These are phyloP conservation scores for Lodderomyces pseudojiufengensis DNA, from an alignment of 1,139 yeast species.

Conservation along the genomic window DNA sequence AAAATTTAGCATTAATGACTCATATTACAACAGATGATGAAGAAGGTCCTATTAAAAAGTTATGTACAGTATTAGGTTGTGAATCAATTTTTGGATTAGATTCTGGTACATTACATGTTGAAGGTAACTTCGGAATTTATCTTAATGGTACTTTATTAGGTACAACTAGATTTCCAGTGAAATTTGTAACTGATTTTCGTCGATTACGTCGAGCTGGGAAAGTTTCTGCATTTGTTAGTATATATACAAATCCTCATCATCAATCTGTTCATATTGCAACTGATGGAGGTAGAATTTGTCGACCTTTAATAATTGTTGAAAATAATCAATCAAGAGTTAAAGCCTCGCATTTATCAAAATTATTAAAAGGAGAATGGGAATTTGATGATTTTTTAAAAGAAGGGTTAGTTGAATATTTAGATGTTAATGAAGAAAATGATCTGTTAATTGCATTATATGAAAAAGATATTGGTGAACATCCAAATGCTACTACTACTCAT, in stretches of 20 bases:
- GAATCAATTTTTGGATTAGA: slow-evolving; percentile 81
- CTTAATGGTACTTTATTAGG: slow-evolving; percentile 94
- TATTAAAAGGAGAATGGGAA: slow-evolving; percentile 67
- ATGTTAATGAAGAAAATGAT: slow-evolving; percentile 97
- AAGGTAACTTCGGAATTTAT: slow-evolving; percentile 78
- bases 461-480: slow-evolving; percentile 29
- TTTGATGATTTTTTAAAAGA: slow-evolving; percentile 84
- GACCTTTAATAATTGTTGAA: slow-evolving; percentile 85
- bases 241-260: slow-evolving; percentile 86
- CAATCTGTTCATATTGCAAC: slow-evolving; percentile 95
- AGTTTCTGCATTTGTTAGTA: slow-evolving; percentile 85
- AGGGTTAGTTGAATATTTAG: slow-evolving; percentile 92
- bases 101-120: slow-evolving; percentile 75
- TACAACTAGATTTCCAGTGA: slow-evolving; percentile 78
- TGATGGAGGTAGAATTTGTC: slow-evolving; percentile 97
- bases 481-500: slow-evolving; percentile 61
- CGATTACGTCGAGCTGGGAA: slow-evolving; percentile 78
- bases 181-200: slow-evolving; percentile 77
- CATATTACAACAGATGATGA: slow-evolving; percentile 98
- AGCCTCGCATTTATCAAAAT: slow-evolving; percentile 60
- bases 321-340: slow-evolving; percentile 68
- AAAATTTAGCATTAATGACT: slow-evolving; percentile 95
- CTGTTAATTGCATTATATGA: slow-evolving; percentile 91
- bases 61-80: slow-evolving; percentile 83
- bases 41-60: slow-evolving; percentile 76